Conservation (phyloP, 2,329 filamentous ascomycete species). For the Paraphaeosphaeria minitans region DNA sequence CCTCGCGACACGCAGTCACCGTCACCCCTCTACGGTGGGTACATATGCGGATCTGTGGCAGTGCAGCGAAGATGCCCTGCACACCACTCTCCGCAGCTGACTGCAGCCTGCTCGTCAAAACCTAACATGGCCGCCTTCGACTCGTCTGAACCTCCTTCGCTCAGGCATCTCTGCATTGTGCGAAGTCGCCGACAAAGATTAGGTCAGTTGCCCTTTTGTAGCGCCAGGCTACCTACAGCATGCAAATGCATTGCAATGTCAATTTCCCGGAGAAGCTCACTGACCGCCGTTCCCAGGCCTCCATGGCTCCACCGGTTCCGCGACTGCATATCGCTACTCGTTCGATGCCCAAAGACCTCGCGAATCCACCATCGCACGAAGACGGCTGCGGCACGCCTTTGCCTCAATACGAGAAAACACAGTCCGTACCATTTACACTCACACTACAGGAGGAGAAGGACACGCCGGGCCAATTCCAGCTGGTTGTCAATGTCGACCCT, state of each 20-base stretch:
- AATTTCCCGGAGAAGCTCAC: background rate
- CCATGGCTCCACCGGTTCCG: constrained; percentile 29
- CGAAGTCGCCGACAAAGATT: constrained; percentile 20
- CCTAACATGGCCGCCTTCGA: constrained; percentile 14
- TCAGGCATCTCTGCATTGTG: constrained; percentile 24
- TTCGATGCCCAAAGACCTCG: constrained; percentile 17
- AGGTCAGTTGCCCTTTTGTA: constrained; percentile 20
- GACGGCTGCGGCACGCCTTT: constrained; percentile 32
- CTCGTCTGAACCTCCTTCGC: constrained; percentile 11
- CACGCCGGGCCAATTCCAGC: constrained; percentile 38
- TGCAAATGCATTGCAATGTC: background rate
- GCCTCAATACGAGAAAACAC: constrained; percentile 35
- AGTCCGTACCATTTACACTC: constrained; percentile 34
- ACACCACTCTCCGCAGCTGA: constrained; percentile 17
- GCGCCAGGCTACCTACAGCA: constrained; percentile 19
- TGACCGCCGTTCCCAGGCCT: constrained; percentile 20
- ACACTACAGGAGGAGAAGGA: constrained; percentile 38
- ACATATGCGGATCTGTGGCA: constrained; percentile 15
- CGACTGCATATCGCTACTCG: constrained; percentile 16
- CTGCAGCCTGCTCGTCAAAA: constrained; percentile 31
- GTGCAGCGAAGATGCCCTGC: constrained; percentile 18
- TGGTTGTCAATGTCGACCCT: constrained; percentile 36
- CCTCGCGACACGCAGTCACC: constrained; percentile 12
- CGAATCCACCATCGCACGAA: constrained; percentile 18
- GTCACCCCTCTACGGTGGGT: constrained; percentile 12